phyloP scores from a whole-genome alignment of 2,329 filamentous ascomycete genomes.

The Penicillium sp. region DNA sequence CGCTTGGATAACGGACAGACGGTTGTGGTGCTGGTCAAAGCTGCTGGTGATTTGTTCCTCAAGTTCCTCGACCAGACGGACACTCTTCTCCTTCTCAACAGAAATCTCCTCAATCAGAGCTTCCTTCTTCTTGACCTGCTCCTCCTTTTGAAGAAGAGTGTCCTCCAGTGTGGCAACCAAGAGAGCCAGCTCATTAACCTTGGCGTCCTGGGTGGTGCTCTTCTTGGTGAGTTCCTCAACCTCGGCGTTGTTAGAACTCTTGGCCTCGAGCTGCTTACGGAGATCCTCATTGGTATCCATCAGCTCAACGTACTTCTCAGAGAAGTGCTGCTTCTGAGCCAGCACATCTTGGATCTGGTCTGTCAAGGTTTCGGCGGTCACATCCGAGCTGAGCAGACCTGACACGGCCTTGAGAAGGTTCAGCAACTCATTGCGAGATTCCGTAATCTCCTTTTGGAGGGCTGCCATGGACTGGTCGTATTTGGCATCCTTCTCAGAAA shows the following conservation, averaged over 20 bases:
- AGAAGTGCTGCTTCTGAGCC: conserved; percentile 44
- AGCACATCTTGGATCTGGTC: conserved; percentile 62
- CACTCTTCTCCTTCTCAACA: conserved; percentile 82
- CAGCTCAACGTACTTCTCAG: conserved; percentile 43
- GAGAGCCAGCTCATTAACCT: conserved; percentile 56
- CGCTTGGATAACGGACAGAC: conserved; percentile 76
- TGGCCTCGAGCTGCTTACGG: conserved; percentile 36
- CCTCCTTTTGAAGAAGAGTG: conserved; percentile 44
- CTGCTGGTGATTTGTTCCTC: conserved; percentile 95
- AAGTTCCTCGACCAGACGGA: conserved; percentile 87
- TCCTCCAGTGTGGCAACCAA: conserved; percentile 50
- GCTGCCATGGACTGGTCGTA: conserved; percentile 60
- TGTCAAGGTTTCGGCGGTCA: conserved; percentile 58
- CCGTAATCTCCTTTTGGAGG: conserved; percentile 63
- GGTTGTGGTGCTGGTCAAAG: conserved; percentile 93
- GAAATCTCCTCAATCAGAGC: conserved; percentile 51
- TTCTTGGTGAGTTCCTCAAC: conserved; percentile 42
- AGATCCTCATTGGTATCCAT: conserved; percentile 42
- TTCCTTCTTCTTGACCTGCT: conserved; percentile 48
- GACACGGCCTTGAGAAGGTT: conserved; percentile 64
- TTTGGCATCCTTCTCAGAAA: conserved; percentile 55
- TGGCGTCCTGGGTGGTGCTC: conserved; percentile 55
- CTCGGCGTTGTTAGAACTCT: conserved; percentile 37
- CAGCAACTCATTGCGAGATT: conserved; percentile 66
- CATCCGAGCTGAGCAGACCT: conserved; percentile 45